These are phyloP conservation scores for Gaeumannomyces tritici DNA, from an alignment of 2,329 filamentous ascomycete genomes.

Conservation along the genomic window DNA sequence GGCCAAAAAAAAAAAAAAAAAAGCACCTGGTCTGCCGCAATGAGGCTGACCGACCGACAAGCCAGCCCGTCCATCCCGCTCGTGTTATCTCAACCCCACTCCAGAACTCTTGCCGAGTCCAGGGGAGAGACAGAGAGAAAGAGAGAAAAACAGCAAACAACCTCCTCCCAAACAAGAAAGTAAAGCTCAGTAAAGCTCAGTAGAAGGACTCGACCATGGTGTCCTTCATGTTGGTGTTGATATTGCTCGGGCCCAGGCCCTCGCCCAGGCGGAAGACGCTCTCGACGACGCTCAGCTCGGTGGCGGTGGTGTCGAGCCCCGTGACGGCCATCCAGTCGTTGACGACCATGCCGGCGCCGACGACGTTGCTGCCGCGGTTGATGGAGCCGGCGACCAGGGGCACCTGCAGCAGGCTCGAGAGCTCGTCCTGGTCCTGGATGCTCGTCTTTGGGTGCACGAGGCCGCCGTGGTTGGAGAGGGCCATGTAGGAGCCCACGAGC, in stretches of 20 bases:
- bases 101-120: too few relatives aligned
- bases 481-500: conserved; percentile 93
- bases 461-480: conserved; percentile 88
- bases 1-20: too few relatives aligned
- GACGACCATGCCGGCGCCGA: conserved; percentile 94
- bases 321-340: conserved; percentile 97
- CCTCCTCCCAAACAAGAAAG: not conserved
- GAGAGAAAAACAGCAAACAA: not conserved
- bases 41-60: too few relatives aligned
- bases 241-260: conserved; percentile 66
- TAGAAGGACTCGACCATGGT: conserved; percentile 99
- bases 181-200: conserved; percentile 39
- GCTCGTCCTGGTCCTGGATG: conserved; percentile 96
- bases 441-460: conserved; percentile 96
- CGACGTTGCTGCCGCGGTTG: conserved; percentile 85
- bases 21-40: too few relatives aligned
- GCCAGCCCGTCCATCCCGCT: too few relatives aligned
- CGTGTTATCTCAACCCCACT: not conserved
- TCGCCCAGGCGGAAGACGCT: conserved; percentile 92
- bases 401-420: conserved; percentile 86
- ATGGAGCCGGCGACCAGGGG: conserved; percentile 90
- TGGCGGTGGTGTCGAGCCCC: conserved; percentile 90
- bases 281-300: conserved; percentile 92
- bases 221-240: conserved; percentile 84
- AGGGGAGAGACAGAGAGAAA: too few relatives aligned